These are phyloP conservation scores for Phytophthora kernoviae DNA, from an alignment of 352 stramenopile species.

Conservation along the genomic window DNA sequence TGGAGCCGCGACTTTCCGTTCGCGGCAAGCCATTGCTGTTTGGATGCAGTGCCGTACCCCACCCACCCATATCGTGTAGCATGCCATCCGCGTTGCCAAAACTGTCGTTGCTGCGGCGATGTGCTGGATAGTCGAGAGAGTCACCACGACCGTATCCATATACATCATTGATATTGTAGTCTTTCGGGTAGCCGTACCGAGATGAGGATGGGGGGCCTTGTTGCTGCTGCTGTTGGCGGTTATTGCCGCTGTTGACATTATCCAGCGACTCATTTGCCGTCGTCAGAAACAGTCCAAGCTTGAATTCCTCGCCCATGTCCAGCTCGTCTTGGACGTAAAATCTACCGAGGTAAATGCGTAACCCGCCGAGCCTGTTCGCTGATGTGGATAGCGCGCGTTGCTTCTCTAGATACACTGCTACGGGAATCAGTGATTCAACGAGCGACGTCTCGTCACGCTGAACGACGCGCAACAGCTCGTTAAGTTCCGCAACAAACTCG, in stretches of 20 bases:
- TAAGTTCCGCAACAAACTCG: conserved; percentile 83
- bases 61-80: conserved; percentile 40
- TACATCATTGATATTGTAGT: conserved; percentile 45
- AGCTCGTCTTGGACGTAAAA: conserved; percentile 78
- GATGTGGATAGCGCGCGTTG: conserved; percentile 43
- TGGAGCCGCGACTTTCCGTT: conserved; percentile 27
- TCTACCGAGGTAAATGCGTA: conserved; percentile 73
- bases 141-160: conserved; percentile 47
- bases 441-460: conserved; percentile 55
- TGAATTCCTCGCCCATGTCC: conserved; percentile 75
- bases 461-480: conserved; percentile 74
- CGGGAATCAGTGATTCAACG: conserved; percentile 64
- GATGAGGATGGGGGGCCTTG: conserved; percentile 18
- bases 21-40: conserved; percentile 20
- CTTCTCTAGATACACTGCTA: conserved; percentile 68
- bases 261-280: conserved; percentile 45
- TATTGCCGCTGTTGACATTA: conserved; percentile 31
- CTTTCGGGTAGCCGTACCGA: conserved; percentile 35
- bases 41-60: conserved; percentile 23
- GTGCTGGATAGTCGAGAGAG: conserved; percentile 34
- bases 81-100: conserved; percentile 39
- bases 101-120: conserved; percentile 24
- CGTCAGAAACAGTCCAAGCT: conserved; percentile 73
- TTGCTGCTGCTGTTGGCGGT: conserved; percentile 20
- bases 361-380: conserved; percentile 54